A percentile compares a stretch with the other conserved stretches of the same genome.
Evolutionary conservation across 208 protist species (phyloP).

Genomic region (Zelonia costaricensis): DNA sequence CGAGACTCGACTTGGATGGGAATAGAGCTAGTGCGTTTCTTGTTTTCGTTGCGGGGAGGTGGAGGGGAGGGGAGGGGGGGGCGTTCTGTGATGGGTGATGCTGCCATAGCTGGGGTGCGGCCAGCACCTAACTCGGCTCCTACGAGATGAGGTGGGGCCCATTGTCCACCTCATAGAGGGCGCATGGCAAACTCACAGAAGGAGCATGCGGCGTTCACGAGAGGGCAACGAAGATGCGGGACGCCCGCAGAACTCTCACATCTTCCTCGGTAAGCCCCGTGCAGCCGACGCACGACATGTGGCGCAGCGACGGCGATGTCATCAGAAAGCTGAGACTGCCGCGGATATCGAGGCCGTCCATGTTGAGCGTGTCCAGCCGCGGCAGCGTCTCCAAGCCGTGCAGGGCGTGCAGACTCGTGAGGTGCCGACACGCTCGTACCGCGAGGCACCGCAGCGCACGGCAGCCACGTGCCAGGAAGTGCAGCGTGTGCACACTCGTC

Average conservation of each 20-base stretch:
- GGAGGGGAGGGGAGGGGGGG: too few species aligned
- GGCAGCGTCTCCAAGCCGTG: slow-evolving; percentile 44
- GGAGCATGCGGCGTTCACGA: background rate
- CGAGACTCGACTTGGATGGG: too few species aligned
- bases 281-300: slow-evolving; percentile 27
- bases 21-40: too few species aligned
- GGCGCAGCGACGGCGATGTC: slow-evolving; percentile 22
- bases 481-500: slow-evolving; percentile 32
- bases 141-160: too few species aligned
- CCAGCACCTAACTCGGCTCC: too few species aligned
- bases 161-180: background rate
- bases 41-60: too few species aligned
- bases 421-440: slow-evolving; percentile 28
- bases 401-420: slow-evolving; percentile 25
- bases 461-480: slow-evolving; percentile 34
- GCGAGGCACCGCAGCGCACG: slow-evolving; percentile 32
- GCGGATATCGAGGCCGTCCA: slow-evolving; percentile 28
- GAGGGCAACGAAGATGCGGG: slow-evolving; percentile 3
- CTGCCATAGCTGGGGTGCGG: too few species aligned
- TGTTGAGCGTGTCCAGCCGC: slow-evolving; percentile 31
- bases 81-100: too few species aligned
- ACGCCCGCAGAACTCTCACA: slow-evolving; percentile 9
- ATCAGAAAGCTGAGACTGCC: slow-evolving; percentile 22
- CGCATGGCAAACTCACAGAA: background rate
- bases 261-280: slow-evolving; percentile 8